Evolutionary conservation across 2,329 filamentous ascomycete species (phyloP).

Genomic region (Trichoderma gracile): DNA sequence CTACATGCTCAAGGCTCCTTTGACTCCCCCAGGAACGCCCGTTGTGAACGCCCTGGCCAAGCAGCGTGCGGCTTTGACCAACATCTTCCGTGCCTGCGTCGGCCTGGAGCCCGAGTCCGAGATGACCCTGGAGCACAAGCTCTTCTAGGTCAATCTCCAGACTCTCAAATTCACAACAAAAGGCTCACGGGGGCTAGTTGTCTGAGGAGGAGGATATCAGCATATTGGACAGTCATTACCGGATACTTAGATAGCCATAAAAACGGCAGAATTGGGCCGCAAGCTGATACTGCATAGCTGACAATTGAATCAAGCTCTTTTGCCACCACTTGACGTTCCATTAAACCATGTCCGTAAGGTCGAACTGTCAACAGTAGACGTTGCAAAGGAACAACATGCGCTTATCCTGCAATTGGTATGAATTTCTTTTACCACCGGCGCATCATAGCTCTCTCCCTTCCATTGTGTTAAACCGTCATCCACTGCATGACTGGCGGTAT

Average conservation of each 20-base stretch:
- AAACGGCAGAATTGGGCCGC: conserved; percentile 28
- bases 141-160: conserved; percentile 61
- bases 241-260: conserved; percentile 20
- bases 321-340: conserved; percentile 1
- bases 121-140: conserved; percentile 99
- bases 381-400: not conserved
- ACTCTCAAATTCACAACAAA: not conserved
- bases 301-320: conserved; percentile 14
- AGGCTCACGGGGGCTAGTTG: not conserved
- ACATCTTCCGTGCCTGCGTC: conserved; percentile 98
- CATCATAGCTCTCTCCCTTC: no score
- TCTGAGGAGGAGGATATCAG: conserved; percentile 14
- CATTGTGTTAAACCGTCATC: no score
- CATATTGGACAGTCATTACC: conserved; percentile 28
- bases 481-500: not conserved
- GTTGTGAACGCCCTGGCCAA: conserved; percentile 95
- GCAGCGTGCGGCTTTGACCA: conserved; percentile 90
- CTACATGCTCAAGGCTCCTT: conserved; percentile 97
- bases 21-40: conserved; percentile 91
- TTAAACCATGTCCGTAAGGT: not conserved
- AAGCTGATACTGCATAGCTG: conserved; percentile 1
- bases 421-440: no score
- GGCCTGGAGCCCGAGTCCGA: conserved; percentile 96
- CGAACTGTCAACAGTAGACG: not conserved
- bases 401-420: not conserved